phyloP scores from a whole-genome alignment of 2,329 filamentous ascomycete genomes.

The Ploettnerulaceae sp. region DNA sequence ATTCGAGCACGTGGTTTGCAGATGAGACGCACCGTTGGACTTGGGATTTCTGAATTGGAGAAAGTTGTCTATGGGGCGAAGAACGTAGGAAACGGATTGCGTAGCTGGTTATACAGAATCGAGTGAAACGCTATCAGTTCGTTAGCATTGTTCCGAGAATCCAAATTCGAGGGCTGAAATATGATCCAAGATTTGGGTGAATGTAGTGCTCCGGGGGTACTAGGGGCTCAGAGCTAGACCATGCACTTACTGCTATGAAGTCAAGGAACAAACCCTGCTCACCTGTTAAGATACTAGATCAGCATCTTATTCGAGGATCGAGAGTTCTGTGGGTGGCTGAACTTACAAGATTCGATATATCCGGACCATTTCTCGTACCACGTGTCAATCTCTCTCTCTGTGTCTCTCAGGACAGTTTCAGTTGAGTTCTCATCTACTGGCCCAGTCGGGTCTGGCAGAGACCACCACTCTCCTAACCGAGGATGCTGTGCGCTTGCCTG shows the following conservation, averaged over 20 bases:
- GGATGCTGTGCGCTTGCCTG: conserved; percentile 10
- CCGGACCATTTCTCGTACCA: conserved; percentile 13
- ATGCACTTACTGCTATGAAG: too few species aligned
- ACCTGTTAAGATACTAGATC: too few species aligned
- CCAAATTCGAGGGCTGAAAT: too few species aligned
- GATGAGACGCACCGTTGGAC: conserved; percentile 7
- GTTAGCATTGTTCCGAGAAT: too few species aligned
- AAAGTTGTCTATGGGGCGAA: conserved; percentile 4
- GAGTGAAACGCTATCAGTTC: conserved; percentile 14
- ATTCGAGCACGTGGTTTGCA: conserved; percentile 12
- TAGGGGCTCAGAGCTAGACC: too few species aligned
- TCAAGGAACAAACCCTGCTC: conserved; percentile 8
- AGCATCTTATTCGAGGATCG: too few species aligned
- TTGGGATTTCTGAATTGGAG: conserved; percentile 3
- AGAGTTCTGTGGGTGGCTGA: too few species aligned
- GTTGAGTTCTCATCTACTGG: conserved; percentile 7
- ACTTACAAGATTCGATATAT: conserved; percentile 8
- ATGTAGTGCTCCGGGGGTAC: too few species aligned
- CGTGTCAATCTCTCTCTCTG: conserved; percentile 8
- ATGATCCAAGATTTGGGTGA: too few species aligned
- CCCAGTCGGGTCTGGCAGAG: conserved; percentile 8
- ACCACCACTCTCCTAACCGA: conserved; percentile 15
- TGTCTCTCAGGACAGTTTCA: conserved; percentile 9
- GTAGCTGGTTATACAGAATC: conserved; percentile 16
- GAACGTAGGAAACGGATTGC: conserved; percentile 9